Percentiles rank a stretch among this genome's conserved stretches.
These are phyloP conservation scores for Calocybe gambosa DNA, from an alignment of 1,284 basidiomycete species.

Conservation along the genomic window DNA sequence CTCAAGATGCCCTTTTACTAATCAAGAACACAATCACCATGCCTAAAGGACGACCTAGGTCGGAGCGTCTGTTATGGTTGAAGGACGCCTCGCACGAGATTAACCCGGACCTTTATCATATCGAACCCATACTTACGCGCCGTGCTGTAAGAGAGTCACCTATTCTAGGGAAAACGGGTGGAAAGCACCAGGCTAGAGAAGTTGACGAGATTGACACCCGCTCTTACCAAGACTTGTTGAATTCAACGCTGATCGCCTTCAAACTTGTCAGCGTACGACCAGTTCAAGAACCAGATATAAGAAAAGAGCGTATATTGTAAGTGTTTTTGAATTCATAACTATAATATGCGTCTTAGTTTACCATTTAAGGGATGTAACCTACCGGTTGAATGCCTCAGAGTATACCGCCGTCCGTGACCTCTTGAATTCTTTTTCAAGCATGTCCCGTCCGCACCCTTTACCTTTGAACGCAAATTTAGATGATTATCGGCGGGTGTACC, in stretches of 20 bases:
- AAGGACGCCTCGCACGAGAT: conserved; percentile 18
- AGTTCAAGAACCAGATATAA: conserved; percentile 19
- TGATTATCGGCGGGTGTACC: conserved; percentile 14
- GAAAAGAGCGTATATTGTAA: conserved; percentile 22
- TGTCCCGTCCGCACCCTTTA: conserved; percentile 16
- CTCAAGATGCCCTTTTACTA: conserved; percentile 29
- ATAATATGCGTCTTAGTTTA: conserved; percentile 15
- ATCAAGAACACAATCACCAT: conserved; percentile 28
- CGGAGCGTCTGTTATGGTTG: conserved; percentile 25
- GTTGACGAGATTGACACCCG: conserved; percentile 9
- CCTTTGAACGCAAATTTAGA: conserved; percentile 1
- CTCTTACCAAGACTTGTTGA: conserved; percentile 6
- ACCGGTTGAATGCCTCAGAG: conserved; percentile 19
- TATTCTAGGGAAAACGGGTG: conserved; percentile 13
- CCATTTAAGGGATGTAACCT: conserved; percentile 23
- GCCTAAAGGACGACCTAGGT: conserved; percentile 21
- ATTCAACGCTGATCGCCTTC: conserved; percentile 2
- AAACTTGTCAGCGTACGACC: conserved; percentile 16
- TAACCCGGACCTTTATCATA: conserved; percentile 11
- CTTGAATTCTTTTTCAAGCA: conserved; percentile 20
- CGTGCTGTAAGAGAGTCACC: conserved; percentile 19
- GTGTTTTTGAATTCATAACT: conserved; percentile 6
- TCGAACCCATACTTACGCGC: conserved; percentile 18
- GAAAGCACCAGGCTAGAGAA: background rate
- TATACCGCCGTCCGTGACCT: conserved; percentile 22